A percentile compares a stretch with the other conserved stretches of the same genome.
These are phyloP conservation scores for Amanita rimosa DNA, from an alignment of 768 basidiomycete species.

Conservation along the genomic window DNA sequence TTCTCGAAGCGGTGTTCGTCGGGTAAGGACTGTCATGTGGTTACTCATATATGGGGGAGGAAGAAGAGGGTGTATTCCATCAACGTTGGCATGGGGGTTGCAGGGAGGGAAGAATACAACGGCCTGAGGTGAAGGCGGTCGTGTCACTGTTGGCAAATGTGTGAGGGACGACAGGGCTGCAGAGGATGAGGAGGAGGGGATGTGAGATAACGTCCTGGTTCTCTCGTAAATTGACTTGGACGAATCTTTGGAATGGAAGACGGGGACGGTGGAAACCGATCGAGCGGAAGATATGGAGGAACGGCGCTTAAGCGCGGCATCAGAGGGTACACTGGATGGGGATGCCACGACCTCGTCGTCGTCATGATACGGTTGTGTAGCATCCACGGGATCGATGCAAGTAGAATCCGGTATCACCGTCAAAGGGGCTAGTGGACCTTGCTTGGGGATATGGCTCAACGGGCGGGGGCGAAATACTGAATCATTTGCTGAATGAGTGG, in stretches of 20 bases:
- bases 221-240: conserved; percentile 24
- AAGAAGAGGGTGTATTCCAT: conserved; percentile 57
- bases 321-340: conserved; percentile 21
- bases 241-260: conserved; percentile 1
- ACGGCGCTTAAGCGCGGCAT: conserved; percentile 21
- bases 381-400: conserved; percentile 29
- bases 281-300: conserved; percentile 29
- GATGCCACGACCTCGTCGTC: conserved; percentile 19
- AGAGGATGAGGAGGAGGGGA: conserved; percentile 41
- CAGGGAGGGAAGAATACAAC: conserved; percentile 53
- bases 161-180: conserved; percentile 47
- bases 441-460: conserved; percentile 36
- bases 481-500: conserved; percentile 41
- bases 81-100: conserved; percentile 42
- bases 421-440: conserved; percentile 46
- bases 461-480: conserved; percentile 56
- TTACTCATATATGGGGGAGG: conserved; percentile 63
- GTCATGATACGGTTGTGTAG: conserved; percentile 13
- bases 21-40: conserved; percentile 57
- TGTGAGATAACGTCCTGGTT: conserved; percentile 44
- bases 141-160: conserved; percentile 38
- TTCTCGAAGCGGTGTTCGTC: conserved; percentile 58
- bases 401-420: conserved; percentile 45
- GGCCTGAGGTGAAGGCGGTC: conserved; percentile 35
- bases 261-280: conserved; percentile 50